Percentiles rank a stretch among this genome's conserved stretches.
These are phyloP conservation scores for Diaporthe citrichinensis DNA, from an alignment of 2,329 filamentous ascomycete genomes.

Conservation along the genomic window DNA sequence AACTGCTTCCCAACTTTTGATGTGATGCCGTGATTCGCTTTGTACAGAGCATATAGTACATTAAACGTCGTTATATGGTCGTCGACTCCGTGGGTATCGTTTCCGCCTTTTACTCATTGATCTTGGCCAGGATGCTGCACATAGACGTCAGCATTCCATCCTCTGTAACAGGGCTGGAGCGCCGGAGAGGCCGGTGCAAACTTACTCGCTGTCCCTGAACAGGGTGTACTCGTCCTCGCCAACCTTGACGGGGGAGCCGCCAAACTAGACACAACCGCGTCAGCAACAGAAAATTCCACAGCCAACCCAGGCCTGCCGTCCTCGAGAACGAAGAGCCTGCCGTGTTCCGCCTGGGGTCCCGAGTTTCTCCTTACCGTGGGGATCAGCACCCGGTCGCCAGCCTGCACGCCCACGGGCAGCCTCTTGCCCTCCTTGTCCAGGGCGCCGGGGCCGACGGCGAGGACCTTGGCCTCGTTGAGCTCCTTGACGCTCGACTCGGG, in stretches of 20 bases:
- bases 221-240: slow-evolving; percentile 96
- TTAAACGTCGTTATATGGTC: slow-evolving; percentile 46
- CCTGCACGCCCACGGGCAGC: slow-evolving; percentile 83
- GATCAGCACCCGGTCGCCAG: slow-evolving; percentile 95
- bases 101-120: slow-evolving; percentile 84
- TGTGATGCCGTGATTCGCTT: slow-evolving; percentile 43
- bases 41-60: slow-evolving; percentile 46
- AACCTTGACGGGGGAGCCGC: slow-evolving; percentile 95
- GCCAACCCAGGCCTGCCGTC: slow-evolving; percentile 20
- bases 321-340: neutral
- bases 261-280: slow-evolving; percentile 72
- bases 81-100: slow-evolving; percentile 41
- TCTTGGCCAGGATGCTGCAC: slow-evolving; percentile 93
- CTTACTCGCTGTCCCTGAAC: slow-evolving; percentile 98
- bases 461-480: slow-evolving; percentile 96
- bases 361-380: slow-evolving; percentile 78
- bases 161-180: neutral
- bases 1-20: slow-evolving; percentile 39
- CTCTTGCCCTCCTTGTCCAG: slow-evolving; percentile 92
- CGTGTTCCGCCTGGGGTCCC: neutral
- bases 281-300: slow-evolving; percentile 43
- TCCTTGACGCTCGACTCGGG: slow-evolving; percentile 98
- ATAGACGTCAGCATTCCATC: slow-evolving; percentile 41
- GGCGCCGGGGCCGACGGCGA: slow-evolving; percentile 92
- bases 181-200: slow-evolving; percentile 49